Base-by-base conservation (phyloP, 2,329 filamentous ascomycete genomes). In the Didymella keratinophila region DNA sequence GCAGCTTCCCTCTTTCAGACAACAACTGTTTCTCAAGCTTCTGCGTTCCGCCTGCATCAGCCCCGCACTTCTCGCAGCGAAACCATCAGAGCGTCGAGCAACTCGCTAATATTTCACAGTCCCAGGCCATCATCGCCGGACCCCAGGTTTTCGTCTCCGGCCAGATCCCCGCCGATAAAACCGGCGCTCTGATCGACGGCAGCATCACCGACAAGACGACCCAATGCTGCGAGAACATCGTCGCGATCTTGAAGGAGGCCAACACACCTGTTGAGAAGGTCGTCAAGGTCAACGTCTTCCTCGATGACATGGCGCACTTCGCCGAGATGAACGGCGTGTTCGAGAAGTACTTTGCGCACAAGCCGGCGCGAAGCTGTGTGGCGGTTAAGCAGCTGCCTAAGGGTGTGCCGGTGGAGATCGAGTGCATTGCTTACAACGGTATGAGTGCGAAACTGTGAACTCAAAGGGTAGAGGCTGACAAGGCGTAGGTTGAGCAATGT, bases 301-400 rank as follows among this genome's bases (percentile, higher is more conserved):
- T 98, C 62, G 89, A 90, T 49, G 90, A 96, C 79, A 98, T 98
- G 94, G 86, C 84, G 63, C 84, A 95, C 80, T 98, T 98, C 75
- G 88, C 85, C 48, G 87, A 87, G 76, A 92, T 96, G 90, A 96
- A 97, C 80, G 84, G 84, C 66, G 89, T 91, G 73, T 96, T 95
- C 78, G 89, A 88, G 78, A 89, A 92, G 79, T 92, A 88, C 84
- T 93, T 91, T 79, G 69, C 84, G 60, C 89, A 92, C 81, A 93
- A 92, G 85, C 92, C 92, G 20, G 90, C 91, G n/a, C 86, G 92
- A 68, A 93, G 89, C 80, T 97, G 92, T 75, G 92, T 97, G 52
- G 92, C 92, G 5, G 93, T 96, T 65, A 93, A 95, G 84, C 87
- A 91, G 69, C 84, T 97, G 64, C 93, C 93, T 61, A 92, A 93